Base-by-base conservation (phyloP, 257 asterid species). In the Solanum virginianum region DNA sequence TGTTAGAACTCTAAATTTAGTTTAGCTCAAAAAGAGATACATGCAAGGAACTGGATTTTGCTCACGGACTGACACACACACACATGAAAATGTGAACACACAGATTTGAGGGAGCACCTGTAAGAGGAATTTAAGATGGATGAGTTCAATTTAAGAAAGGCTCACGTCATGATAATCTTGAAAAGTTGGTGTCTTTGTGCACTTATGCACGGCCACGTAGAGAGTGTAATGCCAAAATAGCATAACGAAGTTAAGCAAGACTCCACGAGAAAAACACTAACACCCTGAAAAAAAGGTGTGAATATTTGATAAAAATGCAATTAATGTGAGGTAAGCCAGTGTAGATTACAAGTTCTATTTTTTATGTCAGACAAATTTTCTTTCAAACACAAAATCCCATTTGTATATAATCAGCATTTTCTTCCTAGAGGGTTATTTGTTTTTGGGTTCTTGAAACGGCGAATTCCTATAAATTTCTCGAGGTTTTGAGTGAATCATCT, bases 61-160 rank as follows among this genome's bases (percentile, higher is more conserved):
- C 17, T 39, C 36, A 32, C 8, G 24, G 24, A 68, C 13, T 15
- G 5, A 4, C 71, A 24, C 10, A 24, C 26, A 3, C 17, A 65
- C 43, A 65, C 4, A 41, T 41, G 36, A 32, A 32, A 32, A 32
- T 32, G 36, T 32, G 49, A 12, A 32, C 6, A 53, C 17, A 20
- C 15, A 57, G 29, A 59, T 59, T 59, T 20, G 82, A 59, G 22
- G 6, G 45, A 4, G 39, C 16, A 91, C 98, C 98, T 92, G 97
- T 85, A 94, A 66, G 66, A 91, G 94, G 69, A 86, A 88, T 56
- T 90, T 92, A 70, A 94, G 94, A 70, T 91, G 63, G 85, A 84
- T 75, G 80, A 93, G 92, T 47, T 91, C 89, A 39, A 18, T 83
- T 54, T 93, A 3, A 32, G 36, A 32, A 32, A 32, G 36, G 36